phyloP scores from a whole-genome alignment of 345 rosid species.

The Rhodamnia rubescens region DNA sequence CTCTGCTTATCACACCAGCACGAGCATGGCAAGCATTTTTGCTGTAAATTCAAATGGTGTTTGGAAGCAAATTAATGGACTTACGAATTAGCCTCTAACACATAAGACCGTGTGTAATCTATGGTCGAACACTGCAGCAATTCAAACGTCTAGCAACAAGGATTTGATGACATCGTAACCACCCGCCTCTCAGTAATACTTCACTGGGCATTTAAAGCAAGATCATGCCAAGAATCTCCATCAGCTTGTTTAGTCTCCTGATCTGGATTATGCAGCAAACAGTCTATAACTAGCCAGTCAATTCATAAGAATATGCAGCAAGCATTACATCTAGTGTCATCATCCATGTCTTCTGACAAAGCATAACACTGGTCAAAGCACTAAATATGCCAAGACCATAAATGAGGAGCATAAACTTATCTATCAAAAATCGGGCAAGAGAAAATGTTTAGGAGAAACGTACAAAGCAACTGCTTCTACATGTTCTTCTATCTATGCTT shows the following conservation, averaged over 20 bases:
- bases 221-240: conserved; percentile 77
- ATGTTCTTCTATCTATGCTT: not conserved
- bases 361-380: not conserved
- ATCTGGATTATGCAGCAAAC: conserved; percentile 26
- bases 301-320: not conserved
- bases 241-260: conserved; percentile 59
- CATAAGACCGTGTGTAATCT: not conserved
- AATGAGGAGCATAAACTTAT: not conserved
- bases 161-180: not conserved
- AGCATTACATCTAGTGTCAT: not conserved
- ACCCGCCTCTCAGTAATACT: not conserved
- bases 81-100: not conserved
- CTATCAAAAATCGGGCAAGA: not conserved
- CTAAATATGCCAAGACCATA: not conserved
- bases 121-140: not conserved
- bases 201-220: conserved; percentile 56
- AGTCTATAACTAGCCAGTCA: not conserved
- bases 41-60: not conserved
- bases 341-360: not conserved
- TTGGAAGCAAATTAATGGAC: not conserved
- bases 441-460: not conserved
- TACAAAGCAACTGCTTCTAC: not conserved
- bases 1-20: not conserved
- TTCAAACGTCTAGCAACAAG: not conserved
- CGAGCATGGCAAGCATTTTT: not conserved